Percentiles rank a stretch among this genome's conserved stretches.
phyloP scores from a whole-genome alignment of 208 protist genomes.

The Zelonia costaricensis region DNA sequence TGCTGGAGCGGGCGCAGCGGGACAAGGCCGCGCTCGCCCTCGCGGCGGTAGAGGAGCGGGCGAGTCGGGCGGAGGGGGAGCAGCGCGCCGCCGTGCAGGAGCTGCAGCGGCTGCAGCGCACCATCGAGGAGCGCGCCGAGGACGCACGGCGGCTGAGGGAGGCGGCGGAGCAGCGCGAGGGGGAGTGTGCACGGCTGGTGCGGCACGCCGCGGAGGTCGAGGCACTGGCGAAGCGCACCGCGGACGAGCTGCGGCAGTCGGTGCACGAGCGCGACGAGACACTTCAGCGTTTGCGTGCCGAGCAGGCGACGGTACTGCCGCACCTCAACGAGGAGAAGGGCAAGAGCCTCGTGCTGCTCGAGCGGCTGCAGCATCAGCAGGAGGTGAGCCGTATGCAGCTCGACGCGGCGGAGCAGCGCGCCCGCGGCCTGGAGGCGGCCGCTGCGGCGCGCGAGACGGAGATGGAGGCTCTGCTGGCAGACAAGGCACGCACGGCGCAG shows the following conservation, averaged over 20 bases:
- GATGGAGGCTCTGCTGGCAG: conserved; percentile 9
- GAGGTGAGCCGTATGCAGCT: conserved; percentile 30
- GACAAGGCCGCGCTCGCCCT: conserved; percentile 24
- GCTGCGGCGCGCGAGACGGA: conserved; percentile 20
- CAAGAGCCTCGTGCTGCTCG: conserved; percentile 48
- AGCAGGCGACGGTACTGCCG: conserved; percentile 40
- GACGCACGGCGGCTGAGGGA: conserved; percentile 29
- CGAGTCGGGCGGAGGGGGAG: conserved; percentile 1
- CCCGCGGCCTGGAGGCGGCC: conserved; percentile 27
- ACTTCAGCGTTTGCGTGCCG: conserved; percentile 49
- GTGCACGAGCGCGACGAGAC: conserved; percentile 41
- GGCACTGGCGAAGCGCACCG: conserved; percentile 42
- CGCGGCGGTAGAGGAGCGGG: conserved; percentile 30
- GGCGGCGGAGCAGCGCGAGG: conserved; percentile 33
- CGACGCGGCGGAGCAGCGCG: conserved; percentile 27
- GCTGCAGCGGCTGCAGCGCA: conserved; percentile 28
- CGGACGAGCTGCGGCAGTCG: conserved; percentile 47
- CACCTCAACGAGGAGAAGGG: conserved; percentile 49
- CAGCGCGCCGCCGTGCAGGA: conserved; percentile 25
- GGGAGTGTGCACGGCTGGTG: conserved; percentile 39
- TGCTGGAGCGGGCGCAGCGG: conserved; percentile 22
- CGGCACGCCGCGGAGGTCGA: conserved; percentile 66
- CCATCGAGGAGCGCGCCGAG: conserved; percentile 34
- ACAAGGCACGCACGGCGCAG: conserved; percentile 20
- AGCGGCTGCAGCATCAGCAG: conserved; percentile 51